These are phyloP conservation scores for Citrullus amarus DNA, from an alignment of 306 rosid genomes.

Conservation along the genomic window DNA sequence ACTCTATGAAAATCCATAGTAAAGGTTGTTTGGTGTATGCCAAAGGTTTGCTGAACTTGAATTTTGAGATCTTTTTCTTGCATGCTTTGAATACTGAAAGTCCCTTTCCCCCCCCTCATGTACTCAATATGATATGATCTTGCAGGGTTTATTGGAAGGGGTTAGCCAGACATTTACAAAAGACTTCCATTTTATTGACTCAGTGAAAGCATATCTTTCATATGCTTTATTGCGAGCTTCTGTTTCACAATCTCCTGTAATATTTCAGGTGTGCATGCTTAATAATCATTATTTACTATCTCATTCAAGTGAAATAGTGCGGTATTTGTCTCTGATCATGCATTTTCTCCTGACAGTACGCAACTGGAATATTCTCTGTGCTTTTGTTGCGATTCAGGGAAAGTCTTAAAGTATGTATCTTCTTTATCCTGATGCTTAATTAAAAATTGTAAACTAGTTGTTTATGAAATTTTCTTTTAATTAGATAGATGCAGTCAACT, in stretches of 20 bases:
- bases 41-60: neutral
- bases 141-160: constrained; percentile 95
- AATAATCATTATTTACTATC: constrained; percentile 7
- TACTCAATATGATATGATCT: constrained; percentile 14
- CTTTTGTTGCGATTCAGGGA: constrained; percentile 93
- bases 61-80: neutral
- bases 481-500: constrained; percentile 9
- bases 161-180: constrained; percentile 88
- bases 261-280: constrained; percentile 72
- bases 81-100: neutral
- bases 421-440: constrained; percentile 19
- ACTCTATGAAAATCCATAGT: neutral
- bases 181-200: constrained; percentile 93
- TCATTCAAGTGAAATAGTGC: constrained; percentile 3
- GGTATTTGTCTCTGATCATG: constrained; percentile 14
- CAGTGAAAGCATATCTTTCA: constrained; percentile 99
- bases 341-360: constrained; percentile 58
- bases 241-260: constrained; percentile 80
- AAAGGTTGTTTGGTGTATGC: neutral
- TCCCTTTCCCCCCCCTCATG: neutral
- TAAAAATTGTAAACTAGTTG: constrained; percentile 15
- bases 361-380: constrained; percentile 83
- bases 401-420: constrained; percentile 78
- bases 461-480: constrained; percentile 5
- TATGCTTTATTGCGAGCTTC: constrained; percentile 93